These are phyloP conservation scores for Naganishia vaughanmartiniae DNA, from an alignment of 768 basidiomycete genomes.

Conservation along the genomic window DNA sequence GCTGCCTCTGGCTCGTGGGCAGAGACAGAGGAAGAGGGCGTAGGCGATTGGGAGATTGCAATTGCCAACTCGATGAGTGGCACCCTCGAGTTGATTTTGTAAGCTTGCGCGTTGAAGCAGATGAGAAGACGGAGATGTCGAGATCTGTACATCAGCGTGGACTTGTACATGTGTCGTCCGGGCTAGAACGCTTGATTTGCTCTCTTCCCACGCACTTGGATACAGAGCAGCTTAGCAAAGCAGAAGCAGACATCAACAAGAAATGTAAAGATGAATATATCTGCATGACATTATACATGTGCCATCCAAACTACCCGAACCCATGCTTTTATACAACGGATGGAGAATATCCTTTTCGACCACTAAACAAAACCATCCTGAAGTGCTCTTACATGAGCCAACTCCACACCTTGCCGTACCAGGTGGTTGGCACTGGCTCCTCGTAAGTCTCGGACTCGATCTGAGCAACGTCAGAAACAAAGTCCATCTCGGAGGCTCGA, in stretches of 20 bases:
- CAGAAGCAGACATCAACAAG: not conserved
- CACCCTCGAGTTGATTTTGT: not conserved
- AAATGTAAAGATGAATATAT: not conserved
- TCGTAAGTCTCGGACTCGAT: slow-evolving; percentile 63
- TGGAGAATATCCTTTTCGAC: slow-evolving; percentile 10
- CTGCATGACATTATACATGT: not conserved
- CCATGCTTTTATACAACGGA: slow-evolving; percentile 9
- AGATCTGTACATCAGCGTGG: too few species aligned
- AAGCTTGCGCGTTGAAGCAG: not conserved
- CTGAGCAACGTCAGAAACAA: slow-evolving; percentile 66
- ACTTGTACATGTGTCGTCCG: too few species aligned
- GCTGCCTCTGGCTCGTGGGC: too few species aligned
- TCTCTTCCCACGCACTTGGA: too few species aligned
- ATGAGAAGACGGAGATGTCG: not conserved
- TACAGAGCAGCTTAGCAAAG: too few species aligned
- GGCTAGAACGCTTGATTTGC: too few species aligned
- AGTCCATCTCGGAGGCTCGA: slow-evolving; percentile 74
- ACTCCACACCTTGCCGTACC: slow-evolving; percentile 68
- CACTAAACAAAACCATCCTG: not conserved
- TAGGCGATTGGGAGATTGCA: slow-evolving; percentile 11
- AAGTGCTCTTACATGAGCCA: slow-evolving; percentile 61
- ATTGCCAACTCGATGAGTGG: slow-evolving; percentile 18
- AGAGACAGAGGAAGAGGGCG: not conserved
- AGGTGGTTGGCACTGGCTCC: slow-evolving; percentile 67
- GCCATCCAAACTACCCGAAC: not conserved